These are phyloP conservation scores for Colletotrichum liriopes DNA, from an alignment of 2,329 filamentous ascomycete genomes.

Conservation along the genomic window DNA sequence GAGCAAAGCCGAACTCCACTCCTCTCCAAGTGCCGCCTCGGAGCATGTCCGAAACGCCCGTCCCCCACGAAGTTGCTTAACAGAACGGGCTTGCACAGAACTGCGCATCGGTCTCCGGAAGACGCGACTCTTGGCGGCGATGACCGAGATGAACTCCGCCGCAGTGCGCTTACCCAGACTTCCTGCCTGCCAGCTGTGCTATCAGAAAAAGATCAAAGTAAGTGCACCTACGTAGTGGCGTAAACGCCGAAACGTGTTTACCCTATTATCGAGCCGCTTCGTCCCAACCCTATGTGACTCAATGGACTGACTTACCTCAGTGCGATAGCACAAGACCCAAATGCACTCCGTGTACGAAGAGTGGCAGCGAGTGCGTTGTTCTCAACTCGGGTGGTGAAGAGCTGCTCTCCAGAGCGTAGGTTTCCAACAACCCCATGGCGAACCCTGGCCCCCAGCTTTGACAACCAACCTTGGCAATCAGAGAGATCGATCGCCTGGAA, in stretches of 20 bases:
- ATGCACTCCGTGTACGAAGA: slow-evolving; percentile 49
- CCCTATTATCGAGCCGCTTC: background rate
- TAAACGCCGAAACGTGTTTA: background rate
- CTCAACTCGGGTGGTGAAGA: slow-evolving; percentile 46
- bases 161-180: slow-evolving; percentile 25
- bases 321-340: slow-evolving; percentile 52
- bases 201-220: slow-evolving; percentile 42
- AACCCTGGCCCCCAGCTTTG: background rate
- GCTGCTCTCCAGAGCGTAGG: slow-evolving; percentile 47
- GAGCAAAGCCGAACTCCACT: slow-evolving; percentile 25
- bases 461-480: slow-evolving; percentile 1
- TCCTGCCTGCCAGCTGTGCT: slow-evolving; percentile 39
- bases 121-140: background rate
- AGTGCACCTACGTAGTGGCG: background rate
- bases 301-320: slow-evolving; percentile 20
- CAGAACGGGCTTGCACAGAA: background rate
- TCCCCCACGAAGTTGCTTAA: slow-evolving; percentile 3
- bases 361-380: slow-evolving; percentile 48
- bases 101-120: background rate
- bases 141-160: slow-evolving; percentile 16
- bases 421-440: background rate
- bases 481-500: slow-evolving; percentile 48
- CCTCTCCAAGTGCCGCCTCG: background rate
- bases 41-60: slow-evolving; percentile 21
- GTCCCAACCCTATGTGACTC: background rate